Base-by-base conservation (phyloP, 2,329 filamentous ascomycete species). In the Aspergillus tamarii region DNA sequence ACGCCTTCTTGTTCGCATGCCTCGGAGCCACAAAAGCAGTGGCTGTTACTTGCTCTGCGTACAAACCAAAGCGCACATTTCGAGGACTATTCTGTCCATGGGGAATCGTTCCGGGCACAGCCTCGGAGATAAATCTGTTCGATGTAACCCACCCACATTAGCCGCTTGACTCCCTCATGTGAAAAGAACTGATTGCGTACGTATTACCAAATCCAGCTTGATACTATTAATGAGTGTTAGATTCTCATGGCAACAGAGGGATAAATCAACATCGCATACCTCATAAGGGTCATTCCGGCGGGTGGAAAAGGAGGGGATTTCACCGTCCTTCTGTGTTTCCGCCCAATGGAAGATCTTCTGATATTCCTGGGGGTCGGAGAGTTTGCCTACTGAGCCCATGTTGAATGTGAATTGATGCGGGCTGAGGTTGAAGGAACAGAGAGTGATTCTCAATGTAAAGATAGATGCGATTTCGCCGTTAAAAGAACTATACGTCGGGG, bases 21-120 rank as follows among this genome's bases (percentile, higher is more conserved):
- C 85, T 80, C 8, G 85, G 85, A 16, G 85, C 84, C 48, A 85
- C 84, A 72, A 88, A 88, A 28, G 85, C 84, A 2, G 84, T 87
- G 21, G 85, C 85, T n/a, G 85, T 87, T 5, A 87, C 79, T 72
- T 87, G 75, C 39, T 77, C 74, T 1, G 74, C 74, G 59, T 77
- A 77, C 2, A 79, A 64, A 1, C 77, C 77, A 41, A 75, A 76
- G 2, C 76, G 74, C 39, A 77, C 76, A 57, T 74, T 75, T 14
- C 77, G 76, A 32, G 77, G 77, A 55, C 65, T 77, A 64, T 78
- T 79, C 62, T 77, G 76, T 53, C 74, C 77, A 9, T 76, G 73
- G 60, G 77, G 76, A 67, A 76, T 74, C 41, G 76, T 78, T 21
- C 77, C 77, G 46, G 76, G 72, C n/a, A 79, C 71, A 53, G 77